Evolutionary conservation across 2,329 filamentous ascomycete genomes (phyloP).

Genomic region (Talaromyces rugulosus): DNA sequence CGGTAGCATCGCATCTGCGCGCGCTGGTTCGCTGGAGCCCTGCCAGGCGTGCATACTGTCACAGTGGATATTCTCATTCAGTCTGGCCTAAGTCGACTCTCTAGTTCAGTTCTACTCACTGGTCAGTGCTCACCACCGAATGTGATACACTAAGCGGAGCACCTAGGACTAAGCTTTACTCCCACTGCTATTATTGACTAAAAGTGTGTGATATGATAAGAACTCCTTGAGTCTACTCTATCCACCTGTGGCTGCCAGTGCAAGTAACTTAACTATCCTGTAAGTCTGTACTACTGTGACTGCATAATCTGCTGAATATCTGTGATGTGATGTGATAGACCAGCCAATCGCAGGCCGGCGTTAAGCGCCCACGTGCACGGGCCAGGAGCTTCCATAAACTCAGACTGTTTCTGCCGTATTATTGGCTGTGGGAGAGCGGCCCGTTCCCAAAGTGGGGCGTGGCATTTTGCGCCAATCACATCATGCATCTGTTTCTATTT

Average conservation of each 20-base stretch:
- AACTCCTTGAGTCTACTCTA: too few species aligned
- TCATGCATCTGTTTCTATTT: not conserved
- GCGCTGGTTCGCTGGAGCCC: not conserved
- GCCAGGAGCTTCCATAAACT: not conserved
- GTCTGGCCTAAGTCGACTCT: too few species aligned
- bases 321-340: not conserved
- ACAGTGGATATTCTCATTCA: not conserved
- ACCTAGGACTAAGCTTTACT: too few species aligned
- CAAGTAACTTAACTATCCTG: not conserved
- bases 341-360: slow-evolving; percentile 5
- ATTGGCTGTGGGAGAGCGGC: not conserved
- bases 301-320: not conserved
- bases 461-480: not conserved
- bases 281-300: not conserved
- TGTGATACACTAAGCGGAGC: too few species aligned
- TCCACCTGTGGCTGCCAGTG: too few species aligned
- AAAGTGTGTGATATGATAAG: too few species aligned
- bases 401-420: not conserved
- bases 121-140: too few species aligned
- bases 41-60: not conserved
- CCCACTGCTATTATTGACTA: too few species aligned
- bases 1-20: not conserved
- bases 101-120: too few species aligned
- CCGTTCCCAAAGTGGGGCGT: not conserved
- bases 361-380: slow-evolving; percentile 11